Evolutionary conservation across 257 asterid genomes (phyloP).

Genomic region (Ophiorrhiza pumila): DNA sequence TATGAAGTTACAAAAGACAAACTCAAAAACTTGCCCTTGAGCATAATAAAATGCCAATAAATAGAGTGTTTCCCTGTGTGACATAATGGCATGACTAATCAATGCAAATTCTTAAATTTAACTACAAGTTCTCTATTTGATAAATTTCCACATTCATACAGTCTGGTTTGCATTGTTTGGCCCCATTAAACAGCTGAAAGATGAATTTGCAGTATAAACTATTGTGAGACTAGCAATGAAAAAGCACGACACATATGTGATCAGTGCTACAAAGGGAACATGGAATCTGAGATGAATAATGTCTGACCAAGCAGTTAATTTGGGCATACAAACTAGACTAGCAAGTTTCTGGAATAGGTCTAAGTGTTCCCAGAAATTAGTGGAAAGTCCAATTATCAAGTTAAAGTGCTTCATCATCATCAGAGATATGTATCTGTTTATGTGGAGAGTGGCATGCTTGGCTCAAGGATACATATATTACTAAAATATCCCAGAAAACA

Average conservation of each 20-base stretch:
- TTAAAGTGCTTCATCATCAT: not conserved
- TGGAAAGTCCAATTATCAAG: not conserved
- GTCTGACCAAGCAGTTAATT: not conserved
- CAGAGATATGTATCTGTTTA: not conserved
- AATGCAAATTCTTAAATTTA: not conserved
- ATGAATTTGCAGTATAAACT: not conserved
- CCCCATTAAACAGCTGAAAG: not conserved
- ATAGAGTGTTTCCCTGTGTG: no score
- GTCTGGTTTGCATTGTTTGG: not conserved
- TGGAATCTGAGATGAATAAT: not conserved
- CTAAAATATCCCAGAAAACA: not conserved
- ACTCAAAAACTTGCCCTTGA: not conserved
- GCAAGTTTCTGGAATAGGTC: not conserved
- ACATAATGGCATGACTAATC: not conserved
- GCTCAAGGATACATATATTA: not conserved
- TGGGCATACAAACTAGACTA: not conserved
- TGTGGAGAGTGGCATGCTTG: not conserved
- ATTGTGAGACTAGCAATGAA: not conserved
- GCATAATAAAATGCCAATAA: not conserved
- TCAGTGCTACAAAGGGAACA: not conserved
- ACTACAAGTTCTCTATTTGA: not conserved
- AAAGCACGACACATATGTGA: no score
- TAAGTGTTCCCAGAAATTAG: not conserved
- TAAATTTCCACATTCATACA: no score
- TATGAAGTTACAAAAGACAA: not conserved